Conservation (phyloP, 2,329 filamentous ascomycete species). For the Fusarium hainanense region DNA sequence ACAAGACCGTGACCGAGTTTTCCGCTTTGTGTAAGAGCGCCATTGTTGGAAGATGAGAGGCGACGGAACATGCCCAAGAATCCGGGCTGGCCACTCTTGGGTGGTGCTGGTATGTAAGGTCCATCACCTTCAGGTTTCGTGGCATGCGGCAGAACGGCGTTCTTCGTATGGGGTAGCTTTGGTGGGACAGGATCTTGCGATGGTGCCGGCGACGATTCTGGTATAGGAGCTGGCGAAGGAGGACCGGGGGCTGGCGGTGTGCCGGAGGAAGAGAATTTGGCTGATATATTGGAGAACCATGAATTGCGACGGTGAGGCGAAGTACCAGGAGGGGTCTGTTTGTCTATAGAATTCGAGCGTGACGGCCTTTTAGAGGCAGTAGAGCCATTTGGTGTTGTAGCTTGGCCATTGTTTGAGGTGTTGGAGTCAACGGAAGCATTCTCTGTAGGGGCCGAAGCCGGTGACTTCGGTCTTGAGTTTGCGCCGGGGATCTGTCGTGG, state of each 20-base stretch:
- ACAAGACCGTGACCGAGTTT: slow-evolving; percentile 73
- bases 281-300: slow-evolving; percentile 94
- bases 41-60: slow-evolving; percentile 74
- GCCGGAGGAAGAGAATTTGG: slow-evolving; percentile 80
- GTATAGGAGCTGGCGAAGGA: slow-evolving; percentile 47
- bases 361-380: slow-evolving; percentile 44
- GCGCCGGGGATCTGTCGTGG: slow-evolving; percentile 50
- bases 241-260: slow-evolving; percentile 48
- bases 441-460: slow-evolving; percentile 41
- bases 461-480: slow-evolving; percentile 45
- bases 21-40: slow-evolving; percentile 37
- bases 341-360: slow-evolving; percentile 53
- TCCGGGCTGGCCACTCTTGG: slow-evolving; percentile 73
- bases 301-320: slow-evolving; percentile 73
- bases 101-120: slow-evolving; percentile 79
- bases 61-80: slow-evolving; percentile 87
- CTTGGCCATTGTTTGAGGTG: slow-evolving; percentile 37
- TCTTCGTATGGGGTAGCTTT: slow-evolving; percentile 63
- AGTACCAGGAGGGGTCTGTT: slow-evolving; percentile 46
- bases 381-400: slow-evolving; percentile 42
- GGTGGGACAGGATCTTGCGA: slow-evolving; percentile 59
- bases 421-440: slow-evolving; percentile 36
- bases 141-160: slow-evolving; percentile 69
- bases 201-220: slow-evolving; percentile 39
- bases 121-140: slow-evolving; percentile 67